Percentiles rank a stretch among this genome's conserved stretches.
Conservation (phyloP, 164 flowering plant species). For the Magnolia changhungtana region DNA sequence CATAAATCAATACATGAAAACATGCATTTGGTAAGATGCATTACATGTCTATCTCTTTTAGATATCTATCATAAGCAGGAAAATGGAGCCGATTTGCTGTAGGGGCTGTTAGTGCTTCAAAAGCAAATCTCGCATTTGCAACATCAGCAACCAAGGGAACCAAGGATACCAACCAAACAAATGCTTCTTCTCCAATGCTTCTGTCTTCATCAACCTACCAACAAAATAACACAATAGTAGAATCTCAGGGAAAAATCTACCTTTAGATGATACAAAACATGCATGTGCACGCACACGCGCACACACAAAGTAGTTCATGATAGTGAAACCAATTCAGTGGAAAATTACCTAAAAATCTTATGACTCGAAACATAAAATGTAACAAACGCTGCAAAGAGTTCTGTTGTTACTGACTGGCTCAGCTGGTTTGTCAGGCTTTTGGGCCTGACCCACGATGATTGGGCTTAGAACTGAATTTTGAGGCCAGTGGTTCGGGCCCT, state of each 20-base stretch:
- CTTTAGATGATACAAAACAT: too few relatives aligned
- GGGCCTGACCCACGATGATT: too few relatives aligned
- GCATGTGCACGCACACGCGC: too few relatives aligned
- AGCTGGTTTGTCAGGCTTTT: too few relatives aligned
- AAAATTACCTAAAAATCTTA: not conserved
- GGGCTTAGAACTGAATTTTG: too few relatives aligned
- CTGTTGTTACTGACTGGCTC: too few relatives aligned
- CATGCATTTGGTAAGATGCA: not conserved
- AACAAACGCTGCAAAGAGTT: not conserved
- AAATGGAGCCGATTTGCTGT: conserved; percentile 62
- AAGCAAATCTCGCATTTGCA: conserved; percentile 73
- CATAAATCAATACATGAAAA: not conserved
- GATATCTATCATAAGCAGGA: conserved; percentile 74
- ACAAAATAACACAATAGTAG: not conserved
- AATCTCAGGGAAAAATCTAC: not conserved
- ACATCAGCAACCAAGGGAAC: conserved; percentile 67
- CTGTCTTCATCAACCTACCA: conserved; percentile 59
- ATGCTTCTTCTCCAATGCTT: conserved; percentile 77
- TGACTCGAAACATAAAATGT: not conserved
- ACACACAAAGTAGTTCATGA: not conserved
- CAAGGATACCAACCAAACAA: conserved; percentile 74
- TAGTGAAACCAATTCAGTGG: not conserved
- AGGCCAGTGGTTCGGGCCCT: too few relatives aligned
- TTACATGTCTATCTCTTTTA: conserved; percentile 70
- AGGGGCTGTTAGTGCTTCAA: conserved; percentile 73